Evolutionary conservation across 148 eudicot species (phyloP).

Genomic region (Diospyros kaki): DNA sequence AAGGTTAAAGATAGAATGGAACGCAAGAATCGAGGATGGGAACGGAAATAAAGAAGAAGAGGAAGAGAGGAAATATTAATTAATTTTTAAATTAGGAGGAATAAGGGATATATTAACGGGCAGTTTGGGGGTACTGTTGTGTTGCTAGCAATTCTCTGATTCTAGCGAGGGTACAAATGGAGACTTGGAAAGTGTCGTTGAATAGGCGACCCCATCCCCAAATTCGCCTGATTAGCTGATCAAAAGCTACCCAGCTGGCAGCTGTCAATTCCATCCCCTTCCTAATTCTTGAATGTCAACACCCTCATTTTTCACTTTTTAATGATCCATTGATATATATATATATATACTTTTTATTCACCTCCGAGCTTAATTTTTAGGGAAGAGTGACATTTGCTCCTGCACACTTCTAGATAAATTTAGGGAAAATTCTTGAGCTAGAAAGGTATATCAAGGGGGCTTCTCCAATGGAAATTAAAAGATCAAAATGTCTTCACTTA

Average conservation of each 20-base stretch:
- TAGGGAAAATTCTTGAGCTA: too few species aligned
- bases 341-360: not conserved
- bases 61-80: slow-evolving; percentile 1
- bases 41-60: not conserved
- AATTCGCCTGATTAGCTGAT: slow-evolving; percentile 26
- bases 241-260: slow-evolving; percentile 25
- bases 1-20: slow-evolving; percentile 7
- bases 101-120: not conserved
- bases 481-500: too few species aligned
- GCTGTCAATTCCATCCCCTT: not conserved
- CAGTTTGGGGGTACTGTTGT: not conserved
- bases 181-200: slow-evolving; percentile 36
- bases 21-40: not conserved
- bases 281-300: too few species aligned
- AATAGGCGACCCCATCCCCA: slow-evolving; percentile 30
- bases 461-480: too few species aligned
- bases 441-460: too few species aligned
- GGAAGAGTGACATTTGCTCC: too few species aligned
- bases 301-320: too few species aligned
- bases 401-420: too few species aligned
- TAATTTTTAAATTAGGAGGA: not conserved
- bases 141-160: not conserved
- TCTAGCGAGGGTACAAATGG: not conserved
- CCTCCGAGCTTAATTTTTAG: too few species aligned
- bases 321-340: not conserved